Conservation (phyloP, 75 land plant genomes). For the Picea sitchensis region DNA sequence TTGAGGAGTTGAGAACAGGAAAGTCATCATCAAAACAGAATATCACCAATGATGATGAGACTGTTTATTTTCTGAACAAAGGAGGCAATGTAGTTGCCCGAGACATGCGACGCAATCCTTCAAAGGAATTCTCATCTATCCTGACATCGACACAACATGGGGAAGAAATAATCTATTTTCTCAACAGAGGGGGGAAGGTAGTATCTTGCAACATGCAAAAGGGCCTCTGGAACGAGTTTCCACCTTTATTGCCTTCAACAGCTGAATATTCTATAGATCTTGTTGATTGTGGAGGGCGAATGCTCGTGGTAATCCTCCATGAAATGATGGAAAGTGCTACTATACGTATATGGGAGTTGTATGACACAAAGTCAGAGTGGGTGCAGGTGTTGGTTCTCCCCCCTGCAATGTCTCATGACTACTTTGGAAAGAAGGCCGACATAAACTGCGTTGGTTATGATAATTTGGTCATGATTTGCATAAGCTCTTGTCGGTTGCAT, state of each 20-base stretch:
- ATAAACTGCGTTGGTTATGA: slow-evolving; percentile 48
- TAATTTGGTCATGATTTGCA: slow-evolving; percentile 38
- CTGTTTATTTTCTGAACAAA: slow-evolving; percentile 46
- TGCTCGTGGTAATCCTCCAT: slow-evolving; percentile 41
- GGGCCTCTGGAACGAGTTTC: slow-evolving; percentile 22
- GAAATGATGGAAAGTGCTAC: slow-evolving; percentile 51
- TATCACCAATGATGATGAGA: slow-evolving; percentile 17
- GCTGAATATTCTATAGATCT: slow-evolving; percentile 58
- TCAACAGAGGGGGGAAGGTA: slow-evolving; percentile 39
- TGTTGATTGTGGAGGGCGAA: slow-evolving; percentile 34
- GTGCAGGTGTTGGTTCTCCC: slow-evolving; percentile 41
- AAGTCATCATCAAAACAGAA: slow-evolving; percentile 8
- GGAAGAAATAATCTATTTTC: slow-evolving; percentile 39
- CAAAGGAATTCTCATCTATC: slow-evolving; percentile 51
- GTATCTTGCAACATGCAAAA: slow-evolving; percentile 33
- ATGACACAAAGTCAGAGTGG: slow-evolving; percentile 24
- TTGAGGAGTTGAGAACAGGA: slow-evolving; percentile 13
- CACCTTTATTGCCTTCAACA: slow-evolving; percentile 31
- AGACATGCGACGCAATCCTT: slow-evolving; percentile 48
- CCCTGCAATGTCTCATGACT: slow-evolving; percentile 50
- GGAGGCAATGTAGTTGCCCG: slow-evolving; percentile 44
- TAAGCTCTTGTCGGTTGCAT: slow-evolving; percentile 26
- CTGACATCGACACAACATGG: slow-evolving; percentile 26
- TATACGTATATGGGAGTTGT: slow-evolving; percentile 49
- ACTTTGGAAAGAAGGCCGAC: slow-evolving; percentile 52